Evolutionary conservation across 2,329 filamentous ascomycete genomes (phyloP), one percentile per base, ranked within the genome.

Genomic region (Neofusicoccum laricinum): DNA sequence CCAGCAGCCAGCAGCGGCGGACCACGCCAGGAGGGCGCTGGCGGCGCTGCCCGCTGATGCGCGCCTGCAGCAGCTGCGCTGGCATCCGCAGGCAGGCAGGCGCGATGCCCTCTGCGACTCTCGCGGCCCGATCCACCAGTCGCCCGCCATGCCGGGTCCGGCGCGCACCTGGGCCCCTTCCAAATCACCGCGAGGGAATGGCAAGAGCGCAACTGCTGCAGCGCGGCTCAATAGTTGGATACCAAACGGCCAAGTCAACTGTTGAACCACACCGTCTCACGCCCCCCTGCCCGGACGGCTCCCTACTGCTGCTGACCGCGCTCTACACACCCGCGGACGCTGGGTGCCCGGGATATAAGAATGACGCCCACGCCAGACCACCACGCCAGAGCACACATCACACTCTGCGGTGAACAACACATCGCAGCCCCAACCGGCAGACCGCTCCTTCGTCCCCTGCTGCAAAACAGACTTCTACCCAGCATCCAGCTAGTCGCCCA

Each of bases 351-450:
- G 55, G 43, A 49, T 62, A 62, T 62, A 62, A 62, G 45, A 40
- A 50, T 62, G 45, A 49, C 34, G 58, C 45, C 38, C 57, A n/a
- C 17, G 43, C 43, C 38, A 61, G 57, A 50, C 58, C 62, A 68
- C 50, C 65, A 66, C 58, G 61, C 67, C 64, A 68, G 61, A 68
- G 55, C 63, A 66, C 53, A 40, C 49, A 68, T 53, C 64, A 66
- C 53, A 40, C 49, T 36, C 61, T 50, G 38, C 57, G 30, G 46
- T 41, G 45, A 50, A 50, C 46, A 50, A 40, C 58, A 50, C 43
- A 62, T 61, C 57, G 32, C 50, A 32, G 14, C 32, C 36, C 36
- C 15, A 8, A 34, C 38, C 41, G 25, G 25, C 19, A 62, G 61
- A 64, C 51, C 50, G 50, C 61, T 38, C 50, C 51, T 51, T 64